Conservation (phyloP, 1,284 basidiomycete species). For the Coniophora puteana region DNA sequence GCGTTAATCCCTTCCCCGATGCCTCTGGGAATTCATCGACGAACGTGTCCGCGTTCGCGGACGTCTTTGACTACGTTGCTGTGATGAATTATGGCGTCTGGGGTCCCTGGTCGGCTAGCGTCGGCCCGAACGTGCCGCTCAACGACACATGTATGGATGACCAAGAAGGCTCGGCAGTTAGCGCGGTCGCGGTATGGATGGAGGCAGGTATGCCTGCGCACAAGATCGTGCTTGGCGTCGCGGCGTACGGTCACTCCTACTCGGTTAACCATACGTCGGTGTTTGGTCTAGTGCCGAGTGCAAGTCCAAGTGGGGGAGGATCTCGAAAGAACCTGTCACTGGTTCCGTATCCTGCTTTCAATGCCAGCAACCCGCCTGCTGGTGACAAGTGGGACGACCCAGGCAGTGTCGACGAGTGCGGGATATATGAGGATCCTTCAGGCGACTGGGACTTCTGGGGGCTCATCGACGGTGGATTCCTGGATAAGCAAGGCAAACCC, state of each 20-base stretch:
- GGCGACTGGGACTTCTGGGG: slow-evolving; percentile 54
- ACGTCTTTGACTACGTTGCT: slow-evolving; percentile 69
- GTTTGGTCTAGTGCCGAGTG: slow-evolving; percentile 28
- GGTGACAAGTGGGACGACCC: slow-evolving; percentile 54
- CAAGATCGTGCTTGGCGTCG: slow-evolving; percentile 76
- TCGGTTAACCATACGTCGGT: slow-evolving; percentile 63
- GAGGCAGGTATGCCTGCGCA: slow-evolving; percentile 68
- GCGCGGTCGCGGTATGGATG: slow-evolving; percentile 68
- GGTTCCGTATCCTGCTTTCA: slow-evolving; percentile 40
- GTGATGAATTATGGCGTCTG: slow-evolving; percentile 87
- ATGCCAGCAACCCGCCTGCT: slow-evolving; percentile 31
- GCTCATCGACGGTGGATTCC: slow-evolving; percentile 46
- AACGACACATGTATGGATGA: slow-evolving; percentile 58
- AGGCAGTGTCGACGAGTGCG: slow-evolving; percentile 48
- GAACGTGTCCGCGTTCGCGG: slow-evolving; percentile 66
- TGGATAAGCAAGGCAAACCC: slow-evolving; percentile 44
- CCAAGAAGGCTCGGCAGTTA: slow-evolving; percentile 69
- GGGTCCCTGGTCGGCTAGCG: slow-evolving; percentile 40
- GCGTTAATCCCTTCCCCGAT: slow-evolving; percentile 63
- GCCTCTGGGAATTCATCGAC: slow-evolving; percentile 49
- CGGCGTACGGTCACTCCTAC: slow-evolving; percentile 68
- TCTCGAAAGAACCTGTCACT: slow-evolving; percentile 22
- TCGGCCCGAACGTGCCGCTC: slow-evolving; percentile 77
- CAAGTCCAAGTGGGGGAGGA: no score
- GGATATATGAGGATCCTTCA: slow-evolving; percentile 31